Conservation (phyloP, 768 basidiomycete genomes). For the Podaxis mareebaensis region DNA sequence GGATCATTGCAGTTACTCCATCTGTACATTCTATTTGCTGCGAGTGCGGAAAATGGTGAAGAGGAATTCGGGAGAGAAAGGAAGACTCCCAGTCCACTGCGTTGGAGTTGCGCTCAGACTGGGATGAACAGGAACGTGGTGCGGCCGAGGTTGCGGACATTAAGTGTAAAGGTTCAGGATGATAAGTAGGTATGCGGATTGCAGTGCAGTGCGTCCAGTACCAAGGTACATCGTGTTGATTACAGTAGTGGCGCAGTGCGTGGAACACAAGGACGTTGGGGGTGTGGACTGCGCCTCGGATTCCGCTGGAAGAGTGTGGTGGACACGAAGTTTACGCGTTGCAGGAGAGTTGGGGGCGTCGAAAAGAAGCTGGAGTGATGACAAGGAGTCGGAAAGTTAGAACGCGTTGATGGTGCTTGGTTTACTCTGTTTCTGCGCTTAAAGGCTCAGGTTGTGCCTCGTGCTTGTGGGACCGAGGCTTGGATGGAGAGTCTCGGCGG, state of each 20-base stretch:
- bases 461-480: background rate
- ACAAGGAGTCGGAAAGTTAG: background rate
- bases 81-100: background rate
- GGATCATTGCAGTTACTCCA: slow-evolving; percentile 1
- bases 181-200: background rate
- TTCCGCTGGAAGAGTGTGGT: background rate
- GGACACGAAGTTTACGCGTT: slow-evolving; percentile 5
- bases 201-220: background rate
- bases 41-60: background rate
- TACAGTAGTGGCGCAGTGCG: background rate
- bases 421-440: slow-evolving; percentile 1
- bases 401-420: background rate
- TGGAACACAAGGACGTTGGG: background rate
- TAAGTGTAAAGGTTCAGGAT: background rate
- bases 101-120: background rate
- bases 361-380: background rate
- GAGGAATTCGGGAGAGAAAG: background rate
- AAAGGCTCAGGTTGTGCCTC: background rate
- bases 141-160: background rate
- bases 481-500: background rate
- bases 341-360: background rate
- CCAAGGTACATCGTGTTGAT: background rate
- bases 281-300: slow-evolving; percentile 1
- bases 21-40: background rate
- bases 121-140: background rate